Conservation (phyloP, 768 basidiomycete genomes). For the Dioszegia hungarica region DNA sequence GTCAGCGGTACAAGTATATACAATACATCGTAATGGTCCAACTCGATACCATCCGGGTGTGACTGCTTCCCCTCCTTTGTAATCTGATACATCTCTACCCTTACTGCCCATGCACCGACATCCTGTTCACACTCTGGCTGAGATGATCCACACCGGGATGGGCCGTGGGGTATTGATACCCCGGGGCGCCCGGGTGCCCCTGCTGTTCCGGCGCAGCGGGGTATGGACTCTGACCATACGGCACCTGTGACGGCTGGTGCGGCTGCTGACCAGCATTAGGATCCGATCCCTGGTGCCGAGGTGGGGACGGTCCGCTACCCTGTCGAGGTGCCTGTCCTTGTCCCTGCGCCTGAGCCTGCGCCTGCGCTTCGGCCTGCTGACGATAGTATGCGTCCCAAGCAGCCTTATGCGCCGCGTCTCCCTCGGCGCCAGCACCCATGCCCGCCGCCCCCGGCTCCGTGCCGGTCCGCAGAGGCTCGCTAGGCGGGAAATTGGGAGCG, state of each 20-base stretch:
- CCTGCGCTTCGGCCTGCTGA: conserved; percentile 44
- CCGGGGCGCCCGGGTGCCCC: neutral
- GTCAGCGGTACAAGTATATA: too few species aligned
- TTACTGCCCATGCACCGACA: conserved; percentile 30
- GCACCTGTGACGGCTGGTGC: conserved; percentile 7
- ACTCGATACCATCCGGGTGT: too few species aligned
- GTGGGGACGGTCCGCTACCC: neutral
- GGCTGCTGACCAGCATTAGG: conserved; percentile 7
- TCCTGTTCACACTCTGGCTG: conserved; percentile 23
- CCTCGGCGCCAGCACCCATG: conserved; percentile 49
- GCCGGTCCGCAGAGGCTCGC: conserved; percentile 40
- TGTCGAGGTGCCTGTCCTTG: too few species aligned
- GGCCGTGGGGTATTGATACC: neutral
- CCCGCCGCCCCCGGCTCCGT: conserved; percentile 48
- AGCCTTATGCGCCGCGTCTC: conserved; percentile 43
- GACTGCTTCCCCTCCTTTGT: too few species aligned
- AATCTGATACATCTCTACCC: too few species aligned
- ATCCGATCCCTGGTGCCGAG: conserved; percentile 22
- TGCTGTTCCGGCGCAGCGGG: neutral
- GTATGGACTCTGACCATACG: conserved; percentile 21
- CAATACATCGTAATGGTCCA: too few species aligned
- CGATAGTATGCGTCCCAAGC: conserved; percentile 45
- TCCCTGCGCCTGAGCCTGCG: conserved; percentile 23
- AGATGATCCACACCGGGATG: conserved; percentile 21
- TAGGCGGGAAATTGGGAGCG: conserved; percentile 35